A percentile compares a stretch with the other conserved stretches of the same genome.
phyloP scores from a whole-genome alignment of 306 rosid species.

The Sophora flavescens region DNA sequence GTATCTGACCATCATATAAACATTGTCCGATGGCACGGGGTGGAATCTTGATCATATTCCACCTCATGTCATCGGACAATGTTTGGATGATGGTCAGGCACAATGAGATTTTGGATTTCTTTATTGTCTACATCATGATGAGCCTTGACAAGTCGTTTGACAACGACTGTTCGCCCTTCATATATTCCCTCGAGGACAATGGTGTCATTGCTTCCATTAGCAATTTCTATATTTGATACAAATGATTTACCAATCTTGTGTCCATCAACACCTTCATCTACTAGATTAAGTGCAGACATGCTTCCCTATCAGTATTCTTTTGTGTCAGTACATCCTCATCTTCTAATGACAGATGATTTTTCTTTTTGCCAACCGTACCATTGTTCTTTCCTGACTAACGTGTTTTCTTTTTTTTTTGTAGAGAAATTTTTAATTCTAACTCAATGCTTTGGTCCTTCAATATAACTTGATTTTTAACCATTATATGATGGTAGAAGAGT shows the following conservation, averaged over 20 bases:
- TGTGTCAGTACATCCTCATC: constrained; percentile 37
- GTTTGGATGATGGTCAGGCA: constrained; percentile 81
- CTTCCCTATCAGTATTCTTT: constrained; percentile 44
- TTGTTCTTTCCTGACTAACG: constrained; percentile 53
- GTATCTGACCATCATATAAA: constrained; percentile 83
- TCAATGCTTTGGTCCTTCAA: constrained; percentile 43
- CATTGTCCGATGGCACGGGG: constrained; percentile 86
- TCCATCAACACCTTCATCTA: constrained; percentile 42
- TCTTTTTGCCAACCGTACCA: constrained; percentile 47
- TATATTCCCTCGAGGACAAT: constrained; percentile 79
- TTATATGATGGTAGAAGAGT: constrained; percentile 20
- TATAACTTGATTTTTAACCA: constrained; percentile 39
- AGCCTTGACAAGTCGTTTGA: constrained; percentile 85
- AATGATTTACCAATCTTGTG: constrained; percentile 73
- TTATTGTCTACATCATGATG: constrained; percentile 74
- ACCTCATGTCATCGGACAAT: constrained; percentile 87
- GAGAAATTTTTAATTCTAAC: constrained; percentile 50
- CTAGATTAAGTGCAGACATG: constrained; percentile 33
- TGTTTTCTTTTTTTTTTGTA: constrained; percentile 60
- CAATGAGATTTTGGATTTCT: constrained; percentile 84
- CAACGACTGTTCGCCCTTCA: constrained; percentile 85
- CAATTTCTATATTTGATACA: constrained; percentile 73
- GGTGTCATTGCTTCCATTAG: constrained; percentile 91
- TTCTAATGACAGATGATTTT: constrained; percentile 45
- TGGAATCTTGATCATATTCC: constrained; percentile 85